Evolutionary conservation across 257 asterid species (phyloP), one percentile per base, ranked within the genome.

Genomic region (Plantago major): DNA sequence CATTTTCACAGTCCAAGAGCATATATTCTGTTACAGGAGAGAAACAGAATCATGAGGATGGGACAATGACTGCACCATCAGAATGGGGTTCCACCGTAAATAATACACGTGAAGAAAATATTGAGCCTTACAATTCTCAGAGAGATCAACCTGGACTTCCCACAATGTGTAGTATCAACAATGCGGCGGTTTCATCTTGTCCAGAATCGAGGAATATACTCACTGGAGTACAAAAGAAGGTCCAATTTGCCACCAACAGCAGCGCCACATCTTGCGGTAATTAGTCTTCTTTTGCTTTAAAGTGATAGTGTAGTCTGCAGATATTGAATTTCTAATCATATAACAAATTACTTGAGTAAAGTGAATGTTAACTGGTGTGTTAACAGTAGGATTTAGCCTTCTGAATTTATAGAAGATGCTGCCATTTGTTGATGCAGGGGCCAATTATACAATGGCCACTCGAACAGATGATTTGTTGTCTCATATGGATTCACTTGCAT

Each of bases 401-500:
- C 67, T 55, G 79, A 53, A 65, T 70, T 73, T 74, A 64, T 71
- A 62, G 76, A 33, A 33, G 40, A 33, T 33, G 40, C 8, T 33
- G 40, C 40, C 40, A 33, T 33, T 76, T 86, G 61, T 82, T 56
- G 57, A 67, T 80, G 81, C 81, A 72, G 87, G 83, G 87, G 83
- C 79, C 58, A 67, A 76, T 76, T 80, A 73, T 44, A 76, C 11
- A 76, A 70, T 69, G 83, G 78, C 81, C 76, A 73, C 84, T 61
- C 66, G 72, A 72, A 77, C 64, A 59, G 81, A 68, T 76, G 72
- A 76, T 78, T 70, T 88, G 54, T 71, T 81, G 81, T 84, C 94
- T 83, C 86, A 88, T 67, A 67, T 82, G 83, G 78, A 59, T 87
- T 87, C 83, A 67, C 87, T 89, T 86, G 76, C 94, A 81, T 85